phyloP scores from a whole-genome alignment of 441 rosid species.

The Caryocar brasiliense region DNA sequence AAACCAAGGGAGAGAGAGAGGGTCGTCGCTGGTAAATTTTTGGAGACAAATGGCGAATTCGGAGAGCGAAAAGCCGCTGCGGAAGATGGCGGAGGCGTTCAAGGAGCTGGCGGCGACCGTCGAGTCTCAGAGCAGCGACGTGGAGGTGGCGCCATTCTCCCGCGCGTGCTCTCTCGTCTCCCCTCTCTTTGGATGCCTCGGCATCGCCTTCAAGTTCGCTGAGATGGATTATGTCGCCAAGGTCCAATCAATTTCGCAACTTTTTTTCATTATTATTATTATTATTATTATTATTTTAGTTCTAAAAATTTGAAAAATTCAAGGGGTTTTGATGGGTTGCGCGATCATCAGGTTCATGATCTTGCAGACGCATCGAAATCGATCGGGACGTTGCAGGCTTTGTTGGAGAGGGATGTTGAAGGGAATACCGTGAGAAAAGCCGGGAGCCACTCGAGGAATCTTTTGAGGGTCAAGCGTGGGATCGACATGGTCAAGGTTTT shows the following conservation, averaged over 20 bases:
- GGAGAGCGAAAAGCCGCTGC: conserved; percentile 42
- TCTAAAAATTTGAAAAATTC: too few relatives aligned
- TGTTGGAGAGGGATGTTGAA: conserved; percentile 53
- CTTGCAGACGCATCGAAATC: conserved; percentile 67
- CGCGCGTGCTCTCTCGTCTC: conserved; percentile 79
- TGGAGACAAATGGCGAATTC: conserved; percentile 43
- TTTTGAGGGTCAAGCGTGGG: conserved; percentile 89
- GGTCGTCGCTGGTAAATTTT: too few relatives aligned
- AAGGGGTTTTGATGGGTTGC: too few relatives aligned
- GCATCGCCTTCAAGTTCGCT: conserved; percentile 90
- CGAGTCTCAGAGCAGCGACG: conserved; percentile 30
- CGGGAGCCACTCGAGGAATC: conserved; percentile 88
- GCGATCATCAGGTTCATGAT: conserved; percentile 57
- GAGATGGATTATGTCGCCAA: conserved; percentile 90
- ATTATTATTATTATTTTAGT: not conserved
- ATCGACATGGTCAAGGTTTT: conserved; percentile 84
- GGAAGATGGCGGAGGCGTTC: conserved; percentile 63
- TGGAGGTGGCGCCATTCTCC: conserved; percentile 61
- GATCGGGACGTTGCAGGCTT: conserved; percentile 32
- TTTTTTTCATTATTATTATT: not conserved
- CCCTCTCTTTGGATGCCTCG: conserved; percentile 81
- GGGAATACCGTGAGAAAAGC: conserved; percentile 47
- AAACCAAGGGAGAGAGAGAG: too few relatives aligned
- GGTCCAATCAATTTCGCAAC: conserved; percentile 22
- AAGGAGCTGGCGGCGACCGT: conserved; percentile 48